Conservation (phyloP, 495 filamentous ascomycete species). For the Hyaloscypha hepaticicola region DNA sequence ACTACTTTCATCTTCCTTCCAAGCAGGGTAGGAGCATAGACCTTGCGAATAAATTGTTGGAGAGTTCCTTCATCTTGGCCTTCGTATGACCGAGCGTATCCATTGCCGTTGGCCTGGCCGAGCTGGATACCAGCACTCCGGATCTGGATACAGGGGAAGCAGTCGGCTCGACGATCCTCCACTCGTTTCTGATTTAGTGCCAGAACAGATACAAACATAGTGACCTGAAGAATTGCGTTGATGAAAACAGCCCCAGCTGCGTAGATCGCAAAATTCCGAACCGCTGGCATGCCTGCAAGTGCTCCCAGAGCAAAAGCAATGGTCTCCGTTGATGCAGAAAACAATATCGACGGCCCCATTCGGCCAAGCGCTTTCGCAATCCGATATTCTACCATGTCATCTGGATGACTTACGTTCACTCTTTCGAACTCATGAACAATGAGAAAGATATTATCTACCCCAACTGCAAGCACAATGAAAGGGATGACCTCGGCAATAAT, state of each 20-base stretch:
- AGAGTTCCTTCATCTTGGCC: constrained; percentile 78
- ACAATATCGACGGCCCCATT: constrained; percentile 95
- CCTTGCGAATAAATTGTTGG: constrained; percentile 81
- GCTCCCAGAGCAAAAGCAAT: constrained; percentile 89
- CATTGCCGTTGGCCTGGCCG: constrained; percentile 36
- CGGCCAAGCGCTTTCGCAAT: constrained; percentile 83
- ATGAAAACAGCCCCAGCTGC: constrained; percentile 95
- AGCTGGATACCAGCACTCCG: constrained; percentile 57
- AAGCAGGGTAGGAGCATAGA: constrained; percentile 81
- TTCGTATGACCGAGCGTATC: constrained; percentile 42
- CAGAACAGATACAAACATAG: constrained; percentile 91
- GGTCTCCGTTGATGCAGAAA: constrained; percentile 91
- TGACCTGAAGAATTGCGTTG: constrained; percentile 92
- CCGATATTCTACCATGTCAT: constrained; percentile 79
- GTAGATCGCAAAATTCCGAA: constrained; percentile 94
- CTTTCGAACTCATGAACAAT: constrained; percentile 98
- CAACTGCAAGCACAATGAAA: constrained; percentile 92
- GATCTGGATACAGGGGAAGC: constrained; percentile 83
- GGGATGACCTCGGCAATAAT: constrained; percentile 99
- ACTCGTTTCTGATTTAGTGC: constrained; percentile 86
- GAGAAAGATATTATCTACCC: constrained; percentile 98
- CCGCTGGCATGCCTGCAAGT: constrained; percentile 95
- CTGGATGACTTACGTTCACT: constrained; percentile 84
- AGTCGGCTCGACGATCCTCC: constrained; percentile 85
- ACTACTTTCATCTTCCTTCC: constrained; percentile 72